These are phyloP conservation scores for Tolypocladium tundrense DNA, from an alignment of 2,329 filamentous ascomycete genomes.

Conservation along the genomic window DNA sequence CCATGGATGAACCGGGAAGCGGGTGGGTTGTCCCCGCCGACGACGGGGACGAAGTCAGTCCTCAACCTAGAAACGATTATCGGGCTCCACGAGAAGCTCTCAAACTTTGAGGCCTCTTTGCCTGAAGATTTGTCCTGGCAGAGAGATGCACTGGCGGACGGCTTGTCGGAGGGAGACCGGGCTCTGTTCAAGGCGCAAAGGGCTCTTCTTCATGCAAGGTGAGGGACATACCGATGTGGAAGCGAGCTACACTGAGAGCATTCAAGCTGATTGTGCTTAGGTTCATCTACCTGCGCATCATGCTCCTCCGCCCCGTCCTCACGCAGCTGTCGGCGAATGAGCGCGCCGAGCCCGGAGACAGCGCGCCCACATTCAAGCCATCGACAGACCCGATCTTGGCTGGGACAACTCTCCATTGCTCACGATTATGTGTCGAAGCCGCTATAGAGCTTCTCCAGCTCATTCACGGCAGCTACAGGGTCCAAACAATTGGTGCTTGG, in stretches of 20 bases:
- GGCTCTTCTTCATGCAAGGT: conserved; percentile 1
- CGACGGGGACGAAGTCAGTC: not conserved
- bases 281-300: conserved; percentile 6
- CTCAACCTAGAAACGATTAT: conserved; percentile 3
- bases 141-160: not conserved
- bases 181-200: not conserved
- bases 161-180: not conserved
- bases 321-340: conserved; percentile 12
- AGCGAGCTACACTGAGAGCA: not conserved
- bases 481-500: conserved; percentile 18
- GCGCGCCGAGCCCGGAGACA: not conserved
- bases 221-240: not conserved
- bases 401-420: conserved; percentile 13
- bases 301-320: conserved; percentile 10
- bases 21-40: not conserved
- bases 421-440: conserved; percentile 17
- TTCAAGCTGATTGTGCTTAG: not conserved
- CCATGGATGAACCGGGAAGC: conserved; percentile 4
- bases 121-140: conserved; percentile 1
- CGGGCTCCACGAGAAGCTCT: conserved; percentile 4
- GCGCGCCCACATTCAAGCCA: conserved; percentile 1
- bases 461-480: conserved; percentile 17
- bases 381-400: not conserved
- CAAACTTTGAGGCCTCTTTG: conserved; percentile 2
- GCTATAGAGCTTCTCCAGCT: conserved; percentile 19